Conservation (phyloP, 176 grass and related monocot genomes). For the Areca catechu region DNA sequence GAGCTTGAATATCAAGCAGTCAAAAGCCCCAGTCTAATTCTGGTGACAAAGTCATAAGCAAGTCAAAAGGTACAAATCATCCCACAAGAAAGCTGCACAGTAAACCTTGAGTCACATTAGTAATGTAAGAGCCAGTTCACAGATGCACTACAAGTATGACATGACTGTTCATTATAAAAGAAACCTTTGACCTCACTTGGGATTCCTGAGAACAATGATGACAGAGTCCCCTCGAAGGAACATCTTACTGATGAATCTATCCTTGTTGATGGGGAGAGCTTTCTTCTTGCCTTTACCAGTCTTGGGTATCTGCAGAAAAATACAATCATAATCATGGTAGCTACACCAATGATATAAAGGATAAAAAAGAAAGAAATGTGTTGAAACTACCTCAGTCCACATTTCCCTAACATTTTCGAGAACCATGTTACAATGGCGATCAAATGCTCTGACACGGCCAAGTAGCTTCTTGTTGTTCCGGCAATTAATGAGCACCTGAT, state of each 20-base stretch:
- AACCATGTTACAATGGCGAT: conserved; percentile 97
- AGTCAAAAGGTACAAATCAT: too few relatives aligned
- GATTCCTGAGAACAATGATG: conserved; percentile 87
- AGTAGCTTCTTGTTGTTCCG: conserved; percentile 95
- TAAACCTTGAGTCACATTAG: too few relatives aligned
- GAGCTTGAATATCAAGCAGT: too few relatives aligned
- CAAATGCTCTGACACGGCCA: conserved; percentile 88
- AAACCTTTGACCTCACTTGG: conserved; percentile 32
- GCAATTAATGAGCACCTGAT: conserved; percentile 89
- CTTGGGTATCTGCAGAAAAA: conserved; percentile 59
- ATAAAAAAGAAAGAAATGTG: not conserved
- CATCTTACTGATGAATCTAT: conserved; percentile 98
- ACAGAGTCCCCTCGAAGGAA: conserved; percentile 90
- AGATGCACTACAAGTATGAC: too few relatives aligned
- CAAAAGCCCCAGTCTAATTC: too few relatives aligned
- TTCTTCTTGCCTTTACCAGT: conserved; percentile 99
- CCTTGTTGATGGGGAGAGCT: conserved; percentile 89
- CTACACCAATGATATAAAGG: too few relatives aligned
- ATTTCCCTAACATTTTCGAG: conserved; percentile 95
- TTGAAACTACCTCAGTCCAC: conserved; percentile 74
- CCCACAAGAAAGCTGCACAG: too few relatives aligned
- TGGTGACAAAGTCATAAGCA: too few relatives aligned
- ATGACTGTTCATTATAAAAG: too few relatives aligned
- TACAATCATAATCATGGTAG: not conserved
- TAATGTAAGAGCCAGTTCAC: too few relatives aligned